Base-by-base conservation (phyloP, 352 stramenopile species). In the Phytophthora cactorum region DNA sequence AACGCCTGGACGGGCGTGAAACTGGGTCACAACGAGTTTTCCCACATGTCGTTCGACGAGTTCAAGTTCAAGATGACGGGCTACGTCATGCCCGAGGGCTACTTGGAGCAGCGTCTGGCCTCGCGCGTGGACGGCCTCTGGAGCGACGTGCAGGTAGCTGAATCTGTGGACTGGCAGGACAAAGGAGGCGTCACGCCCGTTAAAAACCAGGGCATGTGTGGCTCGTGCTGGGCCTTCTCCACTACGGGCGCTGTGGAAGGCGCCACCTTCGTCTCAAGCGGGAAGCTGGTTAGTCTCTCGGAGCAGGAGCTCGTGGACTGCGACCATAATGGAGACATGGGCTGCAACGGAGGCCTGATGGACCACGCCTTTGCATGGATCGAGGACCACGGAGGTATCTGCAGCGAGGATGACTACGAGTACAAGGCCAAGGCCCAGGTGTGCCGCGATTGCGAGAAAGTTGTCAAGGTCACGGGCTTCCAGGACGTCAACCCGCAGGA, bases 281-380 rank as follows among this genome's bases (percentile, higher is more conserved):
- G 91, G 36, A 89, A 95, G 63, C 87, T 99, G 2, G 60, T 91
- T 4, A 91, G 78, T 47, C 79, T 99, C 25, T 99, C 95, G 39
- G 98, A 99, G 78, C 98, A 99, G 79, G 88, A 99, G 65, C 91
- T 99, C 22, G 89, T 99, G 44, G 96, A 98, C 82, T 99, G 98
- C 68, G 97, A 99, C 72, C 56, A 95, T 65, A 92, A 93, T 67
- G 88, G 91, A 53, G 95, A 99, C 83, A 89, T 97, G 75, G 97
- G 97, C 59, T 99, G 98, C 85, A 97, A 96, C 63, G 98, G 97
- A 28, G 98, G 97, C 29, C 76, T 99, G 12, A 99, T 99, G 97
- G 96, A 98, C 79, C 97, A 99, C 70, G 97, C 96, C 9, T 99
- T 99, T 71, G 78, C 90, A 15, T 99, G 96, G 81, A 97, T 99